These are phyloP conservation scores for Incumbomyces delicatus DNA, from an alignment of 2,329 filamentous ascomycete genomes.

Conservation along the genomic window DNA sequence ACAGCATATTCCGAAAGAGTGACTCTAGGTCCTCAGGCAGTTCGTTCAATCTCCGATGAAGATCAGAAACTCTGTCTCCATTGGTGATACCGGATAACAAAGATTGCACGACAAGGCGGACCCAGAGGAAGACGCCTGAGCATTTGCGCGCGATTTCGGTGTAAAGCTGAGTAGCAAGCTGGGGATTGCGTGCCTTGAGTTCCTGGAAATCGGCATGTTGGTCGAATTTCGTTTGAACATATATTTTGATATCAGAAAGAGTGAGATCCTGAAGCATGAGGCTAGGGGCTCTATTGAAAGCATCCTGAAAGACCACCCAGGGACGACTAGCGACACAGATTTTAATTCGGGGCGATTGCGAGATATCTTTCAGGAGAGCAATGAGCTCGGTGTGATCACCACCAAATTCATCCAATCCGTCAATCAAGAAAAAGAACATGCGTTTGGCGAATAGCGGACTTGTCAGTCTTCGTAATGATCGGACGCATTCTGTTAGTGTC, in stretches of 20 bases:
- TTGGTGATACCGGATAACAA: conserved; percentile 19
- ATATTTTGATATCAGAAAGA: conserved; percentile 5
- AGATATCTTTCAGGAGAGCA: conserved; percentile 1
- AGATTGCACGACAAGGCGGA: conserved; percentile 35
- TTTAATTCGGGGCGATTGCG: not conserved
- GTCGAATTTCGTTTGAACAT: not conserved
- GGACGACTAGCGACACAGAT: conserved; percentile 10
- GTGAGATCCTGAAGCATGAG: conserved; percentile 8
- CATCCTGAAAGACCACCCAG: conserved; percentile 8
- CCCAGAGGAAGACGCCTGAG: conserved; percentile 39
- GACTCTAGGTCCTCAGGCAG: conserved; percentile 12
- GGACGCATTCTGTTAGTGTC: not conserved
- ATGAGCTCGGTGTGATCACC: conserved; percentile 3
- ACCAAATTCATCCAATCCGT: conserved; percentile 9
- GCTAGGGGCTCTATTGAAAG: conserved; percentile 5
- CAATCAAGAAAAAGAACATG: conserved; percentile 6
- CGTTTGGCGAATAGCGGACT: not conserved
- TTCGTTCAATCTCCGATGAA: conserved; percentile 2
- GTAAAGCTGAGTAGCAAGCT: not conserved
- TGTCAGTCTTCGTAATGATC: not conserved
- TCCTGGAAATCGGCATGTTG: not conserved
- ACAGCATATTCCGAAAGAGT: conserved; percentile 8
- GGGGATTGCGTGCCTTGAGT: not conserved
- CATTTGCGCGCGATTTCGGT: conserved; percentile 27
- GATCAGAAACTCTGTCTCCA: conserved; percentile 1